These are phyloP conservation scores for Microascus cirrosus DNA, from an alignment of 2,329 filamentous ascomycete genomes.

Conservation along the genomic window DNA sequence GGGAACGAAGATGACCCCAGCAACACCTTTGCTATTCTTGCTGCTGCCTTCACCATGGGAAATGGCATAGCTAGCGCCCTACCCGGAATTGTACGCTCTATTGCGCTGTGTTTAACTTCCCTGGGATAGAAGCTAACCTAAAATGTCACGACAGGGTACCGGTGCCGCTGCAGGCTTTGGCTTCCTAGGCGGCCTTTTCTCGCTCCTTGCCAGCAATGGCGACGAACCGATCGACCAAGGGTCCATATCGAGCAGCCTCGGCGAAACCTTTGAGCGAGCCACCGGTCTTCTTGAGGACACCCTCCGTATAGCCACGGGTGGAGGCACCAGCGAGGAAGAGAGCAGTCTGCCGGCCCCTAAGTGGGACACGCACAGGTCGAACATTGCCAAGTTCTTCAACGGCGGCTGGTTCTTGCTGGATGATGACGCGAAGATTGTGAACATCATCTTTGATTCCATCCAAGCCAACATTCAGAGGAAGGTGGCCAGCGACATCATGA, in stretches of 20 bases:
- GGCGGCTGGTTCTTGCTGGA: conserved; percentile 7
- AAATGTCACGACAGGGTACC: neutral
- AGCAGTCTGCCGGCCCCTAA: conserved; percentile 4
- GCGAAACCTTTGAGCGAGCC: conserved; percentile 1
- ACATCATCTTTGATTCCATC: conserved; percentile 1
- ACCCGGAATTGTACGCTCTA: neutral
- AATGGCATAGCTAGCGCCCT: neutral
- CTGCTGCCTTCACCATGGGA: neutral
- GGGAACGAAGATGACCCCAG: conserved; percentile 2
- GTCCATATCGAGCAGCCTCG: conserved; percentile 1
- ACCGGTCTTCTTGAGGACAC: conserved; percentile 1
- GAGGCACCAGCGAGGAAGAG: conserved; percentile 2
- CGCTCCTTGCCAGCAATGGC: neutral
- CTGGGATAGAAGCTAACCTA: neutral
- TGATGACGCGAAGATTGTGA: conserved; percentile 5
- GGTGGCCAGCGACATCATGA: conserved; percentile 8
- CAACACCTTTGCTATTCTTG: neutral
- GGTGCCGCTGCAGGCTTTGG: neutral
- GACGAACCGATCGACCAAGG: neutral
- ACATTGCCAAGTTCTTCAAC: conserved; percentile 8
- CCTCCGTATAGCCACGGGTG: conserved; percentile 4
- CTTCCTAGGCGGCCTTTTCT: neutral
- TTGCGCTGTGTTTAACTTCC: neutral
- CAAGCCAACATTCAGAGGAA: conserved; percentile 6
- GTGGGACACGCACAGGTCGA: conserved; percentile 4